A percentile compares a stretch with the other conserved stretches of the same genome.
phyloP scores from a whole-genome alignment of 345 rosid genomes.

The Acer yangbiense region DNA sequence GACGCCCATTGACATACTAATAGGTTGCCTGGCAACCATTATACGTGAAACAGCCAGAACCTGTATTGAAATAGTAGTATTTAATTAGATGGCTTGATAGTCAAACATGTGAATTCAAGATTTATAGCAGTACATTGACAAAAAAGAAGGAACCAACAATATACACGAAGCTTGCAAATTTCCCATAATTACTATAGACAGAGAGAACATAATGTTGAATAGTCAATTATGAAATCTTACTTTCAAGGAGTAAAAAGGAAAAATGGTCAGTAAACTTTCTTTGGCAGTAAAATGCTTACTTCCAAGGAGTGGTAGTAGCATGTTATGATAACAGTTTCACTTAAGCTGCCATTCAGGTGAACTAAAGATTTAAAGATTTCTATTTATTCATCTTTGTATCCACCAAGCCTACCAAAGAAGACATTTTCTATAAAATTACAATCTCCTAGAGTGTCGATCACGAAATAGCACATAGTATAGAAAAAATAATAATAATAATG shows the following conservation, averaged over 20 bases:
- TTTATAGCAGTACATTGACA: not conserved
- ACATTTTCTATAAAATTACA: not conserved
- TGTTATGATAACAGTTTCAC: too few relatives aligned
- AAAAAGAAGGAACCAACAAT: not conserved
- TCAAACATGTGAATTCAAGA: not conserved
- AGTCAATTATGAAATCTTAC: too few relatives aligned
- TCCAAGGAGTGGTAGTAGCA: too few relatives aligned
- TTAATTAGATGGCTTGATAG: not conserved
- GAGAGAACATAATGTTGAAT: too few relatives aligned
- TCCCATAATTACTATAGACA: too few relatives aligned
- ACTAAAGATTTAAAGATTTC: too few relatives aligned
- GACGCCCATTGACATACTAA: constrained; percentile 91
- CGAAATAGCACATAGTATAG: not conserved
- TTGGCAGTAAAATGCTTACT: too few relatives aligned
- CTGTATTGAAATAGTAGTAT: constrained; percentile 32
- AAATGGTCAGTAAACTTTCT: too few relatives aligned
- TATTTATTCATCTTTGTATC: too few relatives aligned
- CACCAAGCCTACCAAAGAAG: not conserved
- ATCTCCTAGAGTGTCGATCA: not conserved
- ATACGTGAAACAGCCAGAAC: constrained; percentile 95
- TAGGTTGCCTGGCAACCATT: constrained; percentile 95
- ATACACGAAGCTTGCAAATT: not conserved
- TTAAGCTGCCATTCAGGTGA: too few relatives aligned
- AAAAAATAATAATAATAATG: too few relatives aligned
- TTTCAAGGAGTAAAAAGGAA: too few relatives aligned